phyloP scores from a whole-genome alignment of 352 stramenopile species.

The Globisporangium cederbergense region DNA sequence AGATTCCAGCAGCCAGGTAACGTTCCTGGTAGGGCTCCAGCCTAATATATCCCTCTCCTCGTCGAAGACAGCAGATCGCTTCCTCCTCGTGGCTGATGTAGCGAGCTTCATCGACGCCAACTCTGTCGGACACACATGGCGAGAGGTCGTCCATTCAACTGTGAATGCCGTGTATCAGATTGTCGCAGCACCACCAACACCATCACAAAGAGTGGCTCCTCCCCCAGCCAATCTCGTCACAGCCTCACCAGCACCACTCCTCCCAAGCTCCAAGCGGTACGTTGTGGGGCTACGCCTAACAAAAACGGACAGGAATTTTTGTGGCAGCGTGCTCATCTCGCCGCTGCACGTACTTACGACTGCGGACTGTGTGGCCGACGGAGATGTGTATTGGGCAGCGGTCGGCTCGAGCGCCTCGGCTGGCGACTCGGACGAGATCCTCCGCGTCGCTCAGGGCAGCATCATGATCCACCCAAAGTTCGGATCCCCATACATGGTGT shows the following conservation, averaged over 20 bases:
- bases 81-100: neutral
- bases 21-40: neutral
- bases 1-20: neutral
- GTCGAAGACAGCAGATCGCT: neutral
- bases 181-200: neutral
- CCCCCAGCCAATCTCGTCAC: neutral
- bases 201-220: neutral
- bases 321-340: slow-evolving; percentile 14
- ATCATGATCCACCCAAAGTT: slow-evolving; percentile 26
- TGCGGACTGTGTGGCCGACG: slow-evolving; percentile 9
- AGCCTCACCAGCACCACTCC: too few relatives aligned
- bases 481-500: slow-evolving; percentile 18
- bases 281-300: slow-evolving; percentile 6
- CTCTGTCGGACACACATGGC: slow-evolving; percentile 3
- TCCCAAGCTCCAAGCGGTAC: neutral
- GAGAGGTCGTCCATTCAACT: neutral
- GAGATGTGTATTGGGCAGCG: neutral
- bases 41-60: neutral
- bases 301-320: slow-evolving; percentile 9
- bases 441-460: slow-evolving; percentile 23
- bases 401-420: neutral
- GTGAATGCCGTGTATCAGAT: neutral
- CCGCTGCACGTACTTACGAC: slow-evolving; percentile 14
- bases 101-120: slow-evolving; percentile 4
- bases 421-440: slow-evolving; percentile 14